Evolutionary conservation across 805 yeast species (phyloP).

Genomic region (Maudiozyma saulgeensis): DNA sequence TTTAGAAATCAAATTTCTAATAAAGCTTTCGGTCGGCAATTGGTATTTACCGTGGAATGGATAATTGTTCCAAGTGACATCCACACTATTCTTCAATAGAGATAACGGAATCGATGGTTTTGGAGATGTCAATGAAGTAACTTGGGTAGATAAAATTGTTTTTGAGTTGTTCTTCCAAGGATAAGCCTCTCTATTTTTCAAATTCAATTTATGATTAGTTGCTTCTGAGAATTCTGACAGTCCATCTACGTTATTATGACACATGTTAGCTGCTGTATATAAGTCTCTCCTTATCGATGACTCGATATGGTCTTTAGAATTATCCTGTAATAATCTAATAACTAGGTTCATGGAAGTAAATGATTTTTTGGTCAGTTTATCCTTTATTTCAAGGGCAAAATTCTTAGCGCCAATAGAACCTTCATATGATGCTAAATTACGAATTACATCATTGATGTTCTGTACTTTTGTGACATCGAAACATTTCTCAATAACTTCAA

Average conservation of each 20-base stretch:
- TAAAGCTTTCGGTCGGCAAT: constrained; percentile 61
- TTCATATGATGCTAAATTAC: constrained; percentile 40
- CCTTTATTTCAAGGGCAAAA: constrained; percentile 54
- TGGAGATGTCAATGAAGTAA: constrained; percentile 21
- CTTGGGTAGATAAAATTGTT: constrained; percentile 5
- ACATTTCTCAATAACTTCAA: constrained; percentile 56
- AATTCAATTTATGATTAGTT: constrained; percentile 52
- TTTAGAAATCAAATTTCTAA: constrained; percentile 49
- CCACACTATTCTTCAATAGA: constrained; percentile 22
- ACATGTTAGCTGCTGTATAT: constrained; percentile 66
- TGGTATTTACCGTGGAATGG: constrained; percentile 44
- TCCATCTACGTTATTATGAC: constrained; percentile 34
- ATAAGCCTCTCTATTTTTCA: constrained; percentile 46
- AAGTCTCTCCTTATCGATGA: constrained; percentile 66
- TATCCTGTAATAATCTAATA: constrained; percentile 55
- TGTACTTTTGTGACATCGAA: constrained; percentile 42
- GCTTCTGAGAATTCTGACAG: constrained; percentile 57
- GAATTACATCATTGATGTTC: constrained; percentile 43
- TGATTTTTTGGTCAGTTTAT: constrained; percentile 55
- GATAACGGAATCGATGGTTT: constrained; percentile 27
- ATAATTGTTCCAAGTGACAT: constrained; percentile 36
- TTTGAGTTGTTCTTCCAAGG: constrained; percentile 35
- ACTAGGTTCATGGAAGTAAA: constrained; percentile 72
- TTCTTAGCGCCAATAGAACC: constrained; percentile 44
- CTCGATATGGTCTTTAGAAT: constrained; percentile 47